Conservation (phyloP, 2,329 filamentous ascomycete species). For the Sporothrix curviconia region DNA sequence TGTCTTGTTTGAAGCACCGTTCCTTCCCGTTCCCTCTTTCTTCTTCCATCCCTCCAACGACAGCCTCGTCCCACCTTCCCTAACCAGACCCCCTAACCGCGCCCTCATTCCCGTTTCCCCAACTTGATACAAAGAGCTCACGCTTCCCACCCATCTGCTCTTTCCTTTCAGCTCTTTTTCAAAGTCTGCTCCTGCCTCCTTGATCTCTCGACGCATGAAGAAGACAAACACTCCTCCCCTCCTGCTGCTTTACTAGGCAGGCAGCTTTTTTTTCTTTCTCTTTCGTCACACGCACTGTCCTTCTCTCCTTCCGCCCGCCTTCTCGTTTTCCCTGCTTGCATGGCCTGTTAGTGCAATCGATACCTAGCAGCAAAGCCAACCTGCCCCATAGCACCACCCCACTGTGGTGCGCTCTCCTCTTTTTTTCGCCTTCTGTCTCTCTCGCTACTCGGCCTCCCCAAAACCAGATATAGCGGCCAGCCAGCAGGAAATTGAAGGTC, state of each 20-base stretch:
- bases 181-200: not conserved
- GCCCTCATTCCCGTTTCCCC: not conserved
- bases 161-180: not conserved
- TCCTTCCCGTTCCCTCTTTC: not conserved
- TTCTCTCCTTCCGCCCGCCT: not conserved
- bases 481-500: not conserved
- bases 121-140: conserved; percentile 7
- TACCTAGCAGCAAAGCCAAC: too few relatives aligned
- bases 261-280: not conserved
- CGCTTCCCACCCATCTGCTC: conserved; percentile 1
- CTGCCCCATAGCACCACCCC: conserved; percentile 6
- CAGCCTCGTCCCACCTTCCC: conserved; percentile 12
- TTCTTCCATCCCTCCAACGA: not conserved
- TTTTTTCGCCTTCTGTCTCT: not conserved
- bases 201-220: not conserved
- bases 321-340: not conserved
- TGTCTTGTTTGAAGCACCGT: not conserved
- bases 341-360: conserved; percentile 1
- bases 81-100: not conserved
- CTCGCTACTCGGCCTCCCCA: not conserved
- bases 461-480: not conserved
- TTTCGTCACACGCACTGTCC: too few relatives aligned
- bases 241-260: not conserved
- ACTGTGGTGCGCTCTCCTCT: conserved; percentile 4
- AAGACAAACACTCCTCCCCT: conserved; percentile 3